Percentiles rank a stretch among this genome's conserved stretches.
Conservation (phyloP, 78 protist species). For the Ministeria vibrans region DNA sequence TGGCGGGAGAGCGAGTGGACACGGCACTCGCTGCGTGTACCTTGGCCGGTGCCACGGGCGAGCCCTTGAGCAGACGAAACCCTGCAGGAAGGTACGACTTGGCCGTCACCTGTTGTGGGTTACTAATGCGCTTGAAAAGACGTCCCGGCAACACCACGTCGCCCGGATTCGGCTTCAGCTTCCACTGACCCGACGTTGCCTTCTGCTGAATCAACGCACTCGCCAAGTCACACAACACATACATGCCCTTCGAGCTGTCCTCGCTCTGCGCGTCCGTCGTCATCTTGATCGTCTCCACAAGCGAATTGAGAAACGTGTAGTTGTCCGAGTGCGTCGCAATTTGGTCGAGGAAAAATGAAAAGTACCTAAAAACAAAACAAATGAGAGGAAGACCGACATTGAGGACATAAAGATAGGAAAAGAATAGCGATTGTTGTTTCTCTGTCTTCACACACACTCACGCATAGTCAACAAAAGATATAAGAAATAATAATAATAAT, state of each 20-base stretch:
- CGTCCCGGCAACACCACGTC: not conserved
- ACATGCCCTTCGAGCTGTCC: no score
- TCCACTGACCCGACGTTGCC: not conserved
- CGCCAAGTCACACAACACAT: not conserved
- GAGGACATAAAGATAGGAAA: not conserved
- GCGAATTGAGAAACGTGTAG: no score
- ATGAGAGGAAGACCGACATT: not conserved
- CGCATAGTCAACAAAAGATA: no score
- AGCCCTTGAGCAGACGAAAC: no score
- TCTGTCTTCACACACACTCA: not conserved
- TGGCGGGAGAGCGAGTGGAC: no score
- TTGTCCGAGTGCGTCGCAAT: no score
- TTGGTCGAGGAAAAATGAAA: not conserved
- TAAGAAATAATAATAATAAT: no score
- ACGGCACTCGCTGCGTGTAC: not conserved
- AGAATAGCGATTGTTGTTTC: not conserved
- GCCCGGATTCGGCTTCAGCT: not conserved
- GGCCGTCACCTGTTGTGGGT: not conserved
- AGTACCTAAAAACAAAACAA: not conserved
- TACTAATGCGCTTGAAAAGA: not conserved
- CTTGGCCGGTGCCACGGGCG: not conserved
- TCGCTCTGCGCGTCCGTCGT: no score
- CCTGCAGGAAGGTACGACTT: no score
- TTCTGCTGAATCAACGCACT: not conserved
- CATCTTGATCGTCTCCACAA: no score